A percentile compares a stretch with the other conserved stretches of the same genome.
Conservation (phyloP, 192 early-diverging fungal genomes). For the Gryganskiella cystojenkinii region DNA sequence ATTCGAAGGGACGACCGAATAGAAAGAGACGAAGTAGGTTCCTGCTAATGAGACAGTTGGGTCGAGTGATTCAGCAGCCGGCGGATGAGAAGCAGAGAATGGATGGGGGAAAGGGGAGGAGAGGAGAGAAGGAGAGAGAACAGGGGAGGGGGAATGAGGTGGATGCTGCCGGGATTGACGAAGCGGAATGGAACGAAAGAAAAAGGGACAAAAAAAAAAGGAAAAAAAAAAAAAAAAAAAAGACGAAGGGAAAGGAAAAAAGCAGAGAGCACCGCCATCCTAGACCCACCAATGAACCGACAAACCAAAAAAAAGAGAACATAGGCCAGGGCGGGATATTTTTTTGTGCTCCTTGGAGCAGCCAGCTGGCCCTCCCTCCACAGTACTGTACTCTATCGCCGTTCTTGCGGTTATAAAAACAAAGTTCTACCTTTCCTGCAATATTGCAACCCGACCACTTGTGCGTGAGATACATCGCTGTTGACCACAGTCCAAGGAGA, state of each 20-base stretch:
- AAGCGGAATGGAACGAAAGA: background rate
- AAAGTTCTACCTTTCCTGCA: too few relatives aligned
- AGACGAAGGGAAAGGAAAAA: background rate
- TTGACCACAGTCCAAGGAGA: too few relatives aligned
- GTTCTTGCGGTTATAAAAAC: too few relatives aligned
- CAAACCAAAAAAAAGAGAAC: background rate
- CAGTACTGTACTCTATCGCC: too few relatives aligned
- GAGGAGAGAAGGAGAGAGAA: background rate
- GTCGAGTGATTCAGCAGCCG: background rate
- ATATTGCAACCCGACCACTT: too few relatives aligned
- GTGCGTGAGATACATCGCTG: too few relatives aligned
- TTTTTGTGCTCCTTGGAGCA: too few relatives aligned
- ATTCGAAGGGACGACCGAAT: too few relatives aligned
- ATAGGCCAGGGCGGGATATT: too few relatives aligned
- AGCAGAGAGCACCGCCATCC: constrained; percentile 8
- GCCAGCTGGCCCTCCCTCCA: too few relatives aligned
- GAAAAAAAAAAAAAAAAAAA: background rate
- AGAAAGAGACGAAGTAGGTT: background rate
- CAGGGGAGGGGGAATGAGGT: background rate
- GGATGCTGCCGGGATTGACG: background rate
- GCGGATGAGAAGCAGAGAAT: background rate
- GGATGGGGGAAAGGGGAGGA: background rate
- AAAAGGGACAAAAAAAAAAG: background rate
- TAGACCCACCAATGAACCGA: background rate
- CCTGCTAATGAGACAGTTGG: background rate